phyloP scores from a whole-genome alignment of 1,139 yeast genomes.

The Zygosaccharomyces pseudobailii region DNA sequence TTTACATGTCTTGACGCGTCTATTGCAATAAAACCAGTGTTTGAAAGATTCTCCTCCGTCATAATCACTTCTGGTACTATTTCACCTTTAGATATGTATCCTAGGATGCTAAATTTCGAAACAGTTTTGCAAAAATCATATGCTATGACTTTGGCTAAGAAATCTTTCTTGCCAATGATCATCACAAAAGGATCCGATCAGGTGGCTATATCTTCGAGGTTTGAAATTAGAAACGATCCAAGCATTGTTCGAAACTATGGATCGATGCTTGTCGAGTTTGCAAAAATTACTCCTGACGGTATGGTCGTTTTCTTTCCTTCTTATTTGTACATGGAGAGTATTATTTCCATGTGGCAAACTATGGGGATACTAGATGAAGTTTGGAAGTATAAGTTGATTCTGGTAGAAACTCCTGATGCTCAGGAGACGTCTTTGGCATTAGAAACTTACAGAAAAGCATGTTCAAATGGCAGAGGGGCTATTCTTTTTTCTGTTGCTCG shows the following conservation, averaged over 20 bases:
- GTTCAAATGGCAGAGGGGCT: constrained; percentile 97
- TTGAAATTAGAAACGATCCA: constrained; percentile 96
- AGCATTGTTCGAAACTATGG: constrained; percentile 97
- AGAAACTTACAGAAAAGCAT: constrained; percentile 93
- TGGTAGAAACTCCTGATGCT: constrained; percentile 99
- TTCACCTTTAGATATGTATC: constrained; percentile 98
- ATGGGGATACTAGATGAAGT: constrained; percentile 98
- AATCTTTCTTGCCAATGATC: constrained; percentile 91
- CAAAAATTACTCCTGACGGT: constrained; percentile 97
- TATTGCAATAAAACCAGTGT: constrained; percentile 94
- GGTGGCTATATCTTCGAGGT: constrained; percentile 91
- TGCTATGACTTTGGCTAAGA: constrained; percentile 88
- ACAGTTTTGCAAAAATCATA: constrained; percentile 94
- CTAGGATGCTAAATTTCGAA: constrained; percentile 90
- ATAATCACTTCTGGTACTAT: constrained; percentile 96
- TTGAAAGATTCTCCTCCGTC: constrained; percentile 89
- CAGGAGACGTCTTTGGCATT: constrained; percentile 95
- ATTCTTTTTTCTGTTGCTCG: constrained; percentile 94
- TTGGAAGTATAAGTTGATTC: constrained; percentile 91
- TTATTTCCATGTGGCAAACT: constrained; percentile 95
- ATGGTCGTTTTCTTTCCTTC: constrained; percentile 97
- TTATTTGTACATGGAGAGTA: constrained; percentile 94
- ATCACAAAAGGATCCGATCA: constrained; percentile 98
- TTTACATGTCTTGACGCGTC: constrained; percentile 96
- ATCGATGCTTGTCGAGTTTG: constrained; percentile 80